phyloP scores from a whole-genome alignment of 345 rosid genomes.

The Dipteronia dyeriana region DNA sequence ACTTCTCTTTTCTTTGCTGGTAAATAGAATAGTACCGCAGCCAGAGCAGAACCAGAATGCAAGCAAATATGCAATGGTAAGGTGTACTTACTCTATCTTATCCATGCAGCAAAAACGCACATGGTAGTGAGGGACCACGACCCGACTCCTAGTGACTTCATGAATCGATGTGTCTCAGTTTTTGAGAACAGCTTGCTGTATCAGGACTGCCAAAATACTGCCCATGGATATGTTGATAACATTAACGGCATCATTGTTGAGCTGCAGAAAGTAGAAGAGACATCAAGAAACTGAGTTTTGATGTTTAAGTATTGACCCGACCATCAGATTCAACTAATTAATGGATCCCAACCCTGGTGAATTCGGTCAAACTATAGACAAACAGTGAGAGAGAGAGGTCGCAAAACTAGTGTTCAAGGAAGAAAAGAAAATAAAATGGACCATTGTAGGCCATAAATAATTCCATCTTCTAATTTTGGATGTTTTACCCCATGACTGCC shows the following conservation, averaged over 20 bases:
- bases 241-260: conserved; percentile 86
- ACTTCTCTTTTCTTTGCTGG: background rate
- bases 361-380: background rate
- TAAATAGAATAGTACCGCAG: background rate
- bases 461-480: background rate
- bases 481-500: background rate
- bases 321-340: background rate
- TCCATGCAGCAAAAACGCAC: background rate
- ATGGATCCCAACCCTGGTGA: background rate
- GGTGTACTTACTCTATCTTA: background rate
- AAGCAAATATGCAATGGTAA: background rate
- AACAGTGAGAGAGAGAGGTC: background rate
- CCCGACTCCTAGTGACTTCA: background rate
- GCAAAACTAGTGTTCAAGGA: background rate
- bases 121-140: background rate
- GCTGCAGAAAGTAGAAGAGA: conserved; percentile 52
- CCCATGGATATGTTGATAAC: conserved; percentile 89
- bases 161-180: conserved; percentile 26
- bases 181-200: conserved; percentile 57
- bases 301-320: background rate
- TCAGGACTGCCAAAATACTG: conserved; percentile 77
- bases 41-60: background rate
- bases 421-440: background rate
- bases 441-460: background rate
- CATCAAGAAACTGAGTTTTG: conserved; percentile 2